Evolutionary conservation across 2,329 filamentous ascomycete species (phyloP).

Genomic region (Clarireedia sp.): DNA sequence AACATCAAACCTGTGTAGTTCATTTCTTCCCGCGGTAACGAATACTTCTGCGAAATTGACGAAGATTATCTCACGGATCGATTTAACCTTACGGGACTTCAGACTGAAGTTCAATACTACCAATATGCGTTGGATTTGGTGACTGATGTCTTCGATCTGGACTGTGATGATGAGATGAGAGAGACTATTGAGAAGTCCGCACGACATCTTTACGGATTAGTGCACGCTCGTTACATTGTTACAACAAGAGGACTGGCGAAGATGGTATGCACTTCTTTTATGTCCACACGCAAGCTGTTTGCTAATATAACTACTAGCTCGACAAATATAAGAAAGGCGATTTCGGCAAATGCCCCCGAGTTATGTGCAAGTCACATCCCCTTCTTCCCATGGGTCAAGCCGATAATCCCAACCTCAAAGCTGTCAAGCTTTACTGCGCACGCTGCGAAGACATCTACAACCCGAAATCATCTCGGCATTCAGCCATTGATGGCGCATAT

Average conservation of each 20-base stretch:
- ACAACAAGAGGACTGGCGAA: constrained; percentile 89
- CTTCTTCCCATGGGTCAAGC: constrained; percentile 91
- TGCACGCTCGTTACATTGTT: constrained; percentile 94
- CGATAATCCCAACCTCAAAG: constrained; percentile 77
- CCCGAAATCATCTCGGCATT: constrained; percentile 93
- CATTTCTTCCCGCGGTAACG: constrained; percentile 93
- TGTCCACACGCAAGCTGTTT: constrained; percentile 13
- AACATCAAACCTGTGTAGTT: constrained; percentile 54
- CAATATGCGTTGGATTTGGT: constrained; percentile 97
- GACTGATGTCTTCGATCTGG: constrained; percentile 96
- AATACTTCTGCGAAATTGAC: constrained; percentile 99
- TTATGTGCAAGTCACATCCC: constrained; percentile 88
- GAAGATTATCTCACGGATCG: constrained; percentile 97
- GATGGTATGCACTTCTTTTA: constrained; percentile 59
- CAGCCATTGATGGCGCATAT: constrained; percentile 92
- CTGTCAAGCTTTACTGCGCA: constrained; percentile 94
- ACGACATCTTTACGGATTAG: constrained; percentile 87
- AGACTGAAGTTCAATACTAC: constrained; percentile 97
- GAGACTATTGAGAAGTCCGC: constrained; percentile 98
- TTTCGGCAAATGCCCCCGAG: constrained; percentile 95
- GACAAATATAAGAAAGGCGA: constrained; percentile 99
- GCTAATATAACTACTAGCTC: constrained; percentile 47
- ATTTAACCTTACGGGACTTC: constrained; percentile 95
- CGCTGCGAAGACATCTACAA: constrained; percentile 99
- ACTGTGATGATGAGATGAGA: constrained; percentile 97